Evolutionary conservation across 192 early-diverging fungal genomes (phyloP).

Genomic region (Bifiguratus adelaidae): DNA sequence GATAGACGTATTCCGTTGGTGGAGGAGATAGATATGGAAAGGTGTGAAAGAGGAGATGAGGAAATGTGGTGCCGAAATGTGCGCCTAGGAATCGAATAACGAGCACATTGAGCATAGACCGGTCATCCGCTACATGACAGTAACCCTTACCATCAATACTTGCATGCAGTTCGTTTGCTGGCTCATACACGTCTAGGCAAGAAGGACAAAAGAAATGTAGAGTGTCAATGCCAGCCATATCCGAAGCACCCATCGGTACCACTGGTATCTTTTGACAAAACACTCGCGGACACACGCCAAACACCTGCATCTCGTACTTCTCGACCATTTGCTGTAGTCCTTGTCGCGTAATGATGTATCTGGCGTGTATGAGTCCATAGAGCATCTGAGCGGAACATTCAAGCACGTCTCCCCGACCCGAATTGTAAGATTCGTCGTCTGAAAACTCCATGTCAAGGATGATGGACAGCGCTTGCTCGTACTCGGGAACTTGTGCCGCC

Average conservation of each 20-base stretch:
- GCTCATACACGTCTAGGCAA: conserved; percentile 68
- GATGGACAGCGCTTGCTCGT: conserved; percentile 84
- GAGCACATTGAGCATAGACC: conserved; percentile 7
- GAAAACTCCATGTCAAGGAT: conserved; percentile 72
- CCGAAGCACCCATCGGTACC: conserved; percentile 58
- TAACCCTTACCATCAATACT: conserved; percentile 47
- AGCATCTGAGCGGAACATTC: conserved; percentile 81
- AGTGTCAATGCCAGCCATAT: conserved; percentile 53
- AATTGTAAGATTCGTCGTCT: conserved; percentile 1
- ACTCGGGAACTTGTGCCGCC: conserved; percentile 64
- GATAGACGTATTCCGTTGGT: conserved; percentile 48
- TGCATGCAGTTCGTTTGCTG: conserved; percentile 52
- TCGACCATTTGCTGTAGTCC: conserved; percentile 74
- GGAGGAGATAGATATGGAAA: conserved; percentile 71
- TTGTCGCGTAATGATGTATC: conserved; percentile 79
- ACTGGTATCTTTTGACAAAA: conserved; percentile 51
- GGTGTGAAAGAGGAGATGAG: conserved; percentile 79
- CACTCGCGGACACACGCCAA: conserved; percentile 65
- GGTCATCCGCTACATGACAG: background rate
- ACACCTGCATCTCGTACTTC: too few species aligned
- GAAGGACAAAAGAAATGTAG: conserved; percentile 71
- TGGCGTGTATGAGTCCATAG: conserved; percentile 89
- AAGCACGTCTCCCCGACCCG: conserved; percentile 18
- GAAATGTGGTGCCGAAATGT: conserved; percentile 92
- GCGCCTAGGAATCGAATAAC: conserved; percentile 43